These are phyloP conservation scores for Lichina pygmaea DNA, from an alignment of 495 filamentous ascomycete genomes.

Conservation along the genomic window DNA sequence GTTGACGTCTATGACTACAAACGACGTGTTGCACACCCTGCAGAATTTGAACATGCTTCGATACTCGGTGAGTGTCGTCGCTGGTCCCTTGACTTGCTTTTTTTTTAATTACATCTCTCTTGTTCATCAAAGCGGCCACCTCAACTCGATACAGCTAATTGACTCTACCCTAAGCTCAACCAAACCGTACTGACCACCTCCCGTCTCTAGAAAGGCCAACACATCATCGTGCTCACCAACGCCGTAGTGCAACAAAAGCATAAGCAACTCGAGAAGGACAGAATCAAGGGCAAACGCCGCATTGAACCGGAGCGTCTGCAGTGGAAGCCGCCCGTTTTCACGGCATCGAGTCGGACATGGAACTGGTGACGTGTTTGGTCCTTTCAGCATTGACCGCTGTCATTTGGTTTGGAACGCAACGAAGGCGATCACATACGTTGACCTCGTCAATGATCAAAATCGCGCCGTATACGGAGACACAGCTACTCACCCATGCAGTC, in stretches of 20 bases:
- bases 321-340: slow-evolving; percentile 94
- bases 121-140: no score
- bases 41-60: slow-evolving; percentile 83
- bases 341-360: slow-evolving; percentile 71
- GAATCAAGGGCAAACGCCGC: slow-evolving; percentile 37
- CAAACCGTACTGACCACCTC: background rate
- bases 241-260: slow-evolving; percentile 55
- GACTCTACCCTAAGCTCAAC: slow-evolving; percentile 4
- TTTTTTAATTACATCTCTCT: background rate
- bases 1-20: slow-evolving; percentile 75
- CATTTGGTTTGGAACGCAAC: no score
- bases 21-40: slow-evolving; percentile 79
- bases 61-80: slow-evolving; percentile 32
- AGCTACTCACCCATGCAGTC: no score
- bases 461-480: no score
- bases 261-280: slow-evolving; percentile 46
- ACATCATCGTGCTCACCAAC: slow-evolving; percentile 68
- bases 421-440: no score
- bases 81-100: background rate
- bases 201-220: slow-evolving; percentile 43
- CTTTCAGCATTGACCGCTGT: no score
- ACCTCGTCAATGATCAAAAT: no score
- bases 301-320: slow-evolving; percentile 56
- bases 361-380: slow-evolving; percentile 37
- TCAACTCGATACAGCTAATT: no score